Evolutionary conservation across 1,139 yeast genomes (phyloP).

Genomic region (Lodderomyces jiufengensis): DNA sequence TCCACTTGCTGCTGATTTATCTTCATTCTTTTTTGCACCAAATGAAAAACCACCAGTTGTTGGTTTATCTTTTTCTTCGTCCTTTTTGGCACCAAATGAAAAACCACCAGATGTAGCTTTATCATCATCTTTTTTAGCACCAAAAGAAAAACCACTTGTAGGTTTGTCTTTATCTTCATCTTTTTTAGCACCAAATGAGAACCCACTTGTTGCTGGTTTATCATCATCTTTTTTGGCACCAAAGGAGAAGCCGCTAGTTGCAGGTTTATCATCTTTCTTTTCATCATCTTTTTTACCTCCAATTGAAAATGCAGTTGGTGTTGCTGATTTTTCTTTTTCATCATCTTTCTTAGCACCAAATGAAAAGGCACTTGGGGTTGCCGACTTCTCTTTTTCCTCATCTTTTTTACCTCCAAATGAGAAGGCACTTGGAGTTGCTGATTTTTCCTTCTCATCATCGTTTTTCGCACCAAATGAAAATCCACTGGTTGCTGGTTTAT

Average conservation of each 20-base stretch:
- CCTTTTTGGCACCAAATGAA: slow-evolving; percentile 21
- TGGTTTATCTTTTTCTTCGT: slow-evolving; percentile 7
- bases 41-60: slow-evolving; percentile 17
- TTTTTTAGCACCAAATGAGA: slow-evolving; percentile 25
- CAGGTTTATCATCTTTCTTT: slow-evolving; percentile 15
- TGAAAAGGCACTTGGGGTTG: slow-evolving; percentile 6
- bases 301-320: slow-evolving; percentile 18
- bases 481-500: slow-evolving; percentile 12
- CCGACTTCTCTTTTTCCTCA: slow-evolving; percentile 13
- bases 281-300: slow-evolving; percentile 18
- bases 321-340: slow-evolving; percentile 5
- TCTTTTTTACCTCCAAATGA: slow-evolving; percentile 23
- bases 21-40: slow-evolving; percentile 22
- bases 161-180: slow-evolving; percentile 17
- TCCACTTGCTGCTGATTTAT: slow-evolving; percentile 17
- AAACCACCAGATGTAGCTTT: slow-evolving; percentile 11
- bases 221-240: slow-evolving; percentile 25
- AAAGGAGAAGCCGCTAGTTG: slow-evolving; percentile 17
- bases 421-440: slow-evolving; percentile 16
- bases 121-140: slow-evolving; percentile 17
- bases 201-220: slow-evolving; percentile 16
- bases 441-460: slow-evolving; percentile 15
- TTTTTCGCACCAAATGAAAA: slow-evolving; percentile 20
- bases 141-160: slow-evolving; percentile 6
- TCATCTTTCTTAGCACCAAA: slow-evolving; percentile 20